Conservation (phyloP, 139 green algal species). For the Chlorella sp. region DNA sequence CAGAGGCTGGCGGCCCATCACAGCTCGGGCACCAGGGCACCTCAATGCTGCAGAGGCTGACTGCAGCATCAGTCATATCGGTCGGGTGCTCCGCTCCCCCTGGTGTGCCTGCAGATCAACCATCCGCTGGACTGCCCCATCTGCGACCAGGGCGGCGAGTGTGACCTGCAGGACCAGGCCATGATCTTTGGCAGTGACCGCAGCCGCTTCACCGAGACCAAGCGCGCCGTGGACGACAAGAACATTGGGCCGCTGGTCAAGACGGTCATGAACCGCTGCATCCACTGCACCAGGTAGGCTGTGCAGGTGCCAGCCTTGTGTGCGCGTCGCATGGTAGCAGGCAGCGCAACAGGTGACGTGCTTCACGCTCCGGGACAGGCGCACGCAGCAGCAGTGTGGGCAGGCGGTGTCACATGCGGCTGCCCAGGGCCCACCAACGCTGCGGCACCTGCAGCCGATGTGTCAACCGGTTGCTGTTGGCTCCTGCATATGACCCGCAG, state of each 20-base stretch:
- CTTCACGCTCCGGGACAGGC: too few species aligned
- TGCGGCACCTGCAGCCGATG: too few species aligned
- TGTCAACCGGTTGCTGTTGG: too few species aligned
- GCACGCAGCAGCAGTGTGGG: neutral
- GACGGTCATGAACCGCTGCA: constrained; percentile 95
- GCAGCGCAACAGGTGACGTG: too few species aligned
- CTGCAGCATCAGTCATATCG: too few species aligned
- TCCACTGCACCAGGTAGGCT: constrained; percentile 56
- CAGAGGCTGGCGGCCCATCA: too few species aligned
- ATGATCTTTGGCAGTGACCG: constrained; percentile 93
- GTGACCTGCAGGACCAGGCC: constrained; percentile 95
- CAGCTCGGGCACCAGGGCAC: too few species aligned
- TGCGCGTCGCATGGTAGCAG: too few species aligned
- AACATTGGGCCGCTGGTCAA: constrained; percentile 95
- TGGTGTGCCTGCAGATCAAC: constrained; percentile 70
- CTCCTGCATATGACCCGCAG: too few species aligned
- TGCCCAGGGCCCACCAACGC: too few species aligned
- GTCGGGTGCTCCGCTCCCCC: neutral
- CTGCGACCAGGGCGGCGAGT: constrained; percentile 99
- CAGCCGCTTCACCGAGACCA: constrained; percentile 85
- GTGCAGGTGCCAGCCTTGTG: neutral
- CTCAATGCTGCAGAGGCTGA: too few species aligned
- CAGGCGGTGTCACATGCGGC: too few species aligned
- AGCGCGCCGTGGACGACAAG: constrained; percentile 93
- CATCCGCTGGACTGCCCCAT: constrained; percentile 99